These are phyloP conservation scores for Pyrenochaeta sp. DNA, from an alignment of 2,329 filamentous ascomycete species.

Conservation along the genomic window DNA sequence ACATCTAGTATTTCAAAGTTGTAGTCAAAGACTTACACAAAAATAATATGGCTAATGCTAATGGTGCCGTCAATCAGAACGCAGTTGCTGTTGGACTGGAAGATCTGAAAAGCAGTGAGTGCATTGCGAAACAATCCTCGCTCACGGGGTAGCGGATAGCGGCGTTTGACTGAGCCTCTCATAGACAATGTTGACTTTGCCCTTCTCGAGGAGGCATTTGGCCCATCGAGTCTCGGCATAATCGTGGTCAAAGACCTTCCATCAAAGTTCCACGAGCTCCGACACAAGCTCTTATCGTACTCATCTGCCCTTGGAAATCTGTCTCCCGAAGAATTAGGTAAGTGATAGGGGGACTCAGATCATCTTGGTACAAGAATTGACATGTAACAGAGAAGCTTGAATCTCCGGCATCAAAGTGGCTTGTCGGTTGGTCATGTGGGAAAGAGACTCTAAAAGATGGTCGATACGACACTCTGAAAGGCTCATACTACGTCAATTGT, in stretches of 20 bases:
- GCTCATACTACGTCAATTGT: constrained; percentile 85
- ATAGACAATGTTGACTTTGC: constrained; percentile 73
- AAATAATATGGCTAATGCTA: constrained; percentile 29
- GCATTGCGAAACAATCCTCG: neutral
- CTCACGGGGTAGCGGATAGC: neutral
- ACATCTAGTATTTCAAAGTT: neutral
- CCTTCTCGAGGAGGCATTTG: constrained; percentile 81
- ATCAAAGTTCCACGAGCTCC: constrained; percentile 72
- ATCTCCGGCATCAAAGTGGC: constrained; percentile 63
- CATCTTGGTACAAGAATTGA: neutral
- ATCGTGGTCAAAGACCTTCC: constrained; percentile 91
- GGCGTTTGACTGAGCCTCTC: constrained; percentile 10
- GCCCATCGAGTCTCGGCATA: constrained; percentile 88
- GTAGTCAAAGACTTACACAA: neutral
- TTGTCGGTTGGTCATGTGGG: constrained; percentile 79
- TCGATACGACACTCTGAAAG: constrained; percentile 80
- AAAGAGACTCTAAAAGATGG: constrained; percentile 83
- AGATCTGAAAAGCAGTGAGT: constrained; percentile 57
- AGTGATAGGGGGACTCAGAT: constrained; percentile 19
- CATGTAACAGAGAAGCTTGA: constrained; percentile 54
- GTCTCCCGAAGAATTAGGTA: constrained; percentile 74
- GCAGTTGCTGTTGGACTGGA: constrained; percentile 46
- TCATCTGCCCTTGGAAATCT: constrained; percentile 89
- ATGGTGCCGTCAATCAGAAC: constrained; percentile 29
- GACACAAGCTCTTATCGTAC: constrained; percentile 80